A percentile compares a stretch with the other conserved stretches of the same genome.
phyloP scores from a whole-genome alignment of 495 filamentous ascomycete species.

The Ramalina peruviana region DNA sequence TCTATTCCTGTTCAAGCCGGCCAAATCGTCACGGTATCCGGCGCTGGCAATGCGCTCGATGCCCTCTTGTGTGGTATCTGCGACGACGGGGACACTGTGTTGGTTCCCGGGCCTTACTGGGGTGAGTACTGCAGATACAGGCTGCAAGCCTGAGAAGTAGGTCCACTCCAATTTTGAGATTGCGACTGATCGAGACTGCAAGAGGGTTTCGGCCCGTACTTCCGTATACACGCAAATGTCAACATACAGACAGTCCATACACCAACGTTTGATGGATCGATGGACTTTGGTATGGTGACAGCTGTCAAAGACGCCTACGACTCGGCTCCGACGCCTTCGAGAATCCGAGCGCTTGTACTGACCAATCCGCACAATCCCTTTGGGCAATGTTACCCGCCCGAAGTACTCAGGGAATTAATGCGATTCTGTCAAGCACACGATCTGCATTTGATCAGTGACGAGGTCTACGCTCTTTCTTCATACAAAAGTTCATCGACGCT shows the following conservation, averaged over 20 bases:
- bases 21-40: constrained; percentile 25
- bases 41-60: constrained; percentile 24
- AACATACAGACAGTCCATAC: constrained; percentile 25
- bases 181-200: neutral
- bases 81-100: constrained; percentile 29
- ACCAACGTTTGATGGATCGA: constrained; percentile 20
- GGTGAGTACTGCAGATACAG: neutral
- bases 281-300: constrained; percentile 15
- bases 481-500: constrained; percentile 1
- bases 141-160: neutral
- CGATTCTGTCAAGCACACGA: constrained; percentile 12
- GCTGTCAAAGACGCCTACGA: constrained; percentile 14
- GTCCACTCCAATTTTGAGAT: no score
- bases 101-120: constrained; percentile 29
- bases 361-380: constrained; percentile 34
- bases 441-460: constrained; percentile 18
- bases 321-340: constrained; percentile 13
- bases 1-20: constrained; percentile 19
- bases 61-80: constrained; percentile 28
- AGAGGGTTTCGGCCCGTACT: constrained; percentile 25
- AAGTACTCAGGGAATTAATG: constrained; percentile 7
- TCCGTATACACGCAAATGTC: constrained; percentile 24
- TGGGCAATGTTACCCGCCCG: constrained; percentile 20
- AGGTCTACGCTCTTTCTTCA: constrained; percentile 19
- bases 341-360: constrained; percentile 12